These are phyloP conservation scores for Macrocybe gigantea DNA, from an alignment of 768 basidiomycete species.

Conservation along the genomic window DNA sequence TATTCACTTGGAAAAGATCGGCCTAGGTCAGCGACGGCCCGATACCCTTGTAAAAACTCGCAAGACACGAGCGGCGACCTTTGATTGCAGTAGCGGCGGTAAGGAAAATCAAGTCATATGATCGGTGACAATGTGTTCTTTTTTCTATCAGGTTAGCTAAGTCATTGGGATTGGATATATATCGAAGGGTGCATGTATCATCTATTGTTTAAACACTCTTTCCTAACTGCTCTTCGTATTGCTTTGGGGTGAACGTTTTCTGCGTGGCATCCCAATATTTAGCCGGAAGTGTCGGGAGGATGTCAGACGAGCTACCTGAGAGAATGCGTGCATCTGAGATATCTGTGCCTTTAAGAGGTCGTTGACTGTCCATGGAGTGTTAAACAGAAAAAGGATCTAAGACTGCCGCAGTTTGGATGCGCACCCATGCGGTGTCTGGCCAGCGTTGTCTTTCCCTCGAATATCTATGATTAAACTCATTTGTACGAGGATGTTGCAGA, in stretches of 20 bases:
- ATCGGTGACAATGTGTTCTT: not conserved
- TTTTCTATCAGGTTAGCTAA: not conserved
- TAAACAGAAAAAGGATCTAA: not conserved
- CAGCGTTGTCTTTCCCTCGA: conserved; percentile 79
- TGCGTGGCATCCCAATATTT: conserved; percentile 16
- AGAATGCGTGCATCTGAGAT: conserved; percentile 81
- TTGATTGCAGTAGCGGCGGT: not conserved
- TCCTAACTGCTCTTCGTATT: conserved; percentile 41
- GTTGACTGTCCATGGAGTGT: conserved; percentile 48
- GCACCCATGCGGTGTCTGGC: conserved; percentile 65
- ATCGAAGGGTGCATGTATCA: not conserved
- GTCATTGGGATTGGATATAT: too few relatives aligned
- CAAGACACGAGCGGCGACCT: not conserved
- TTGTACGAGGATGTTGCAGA: not conserved
- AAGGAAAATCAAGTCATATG: not conserved
- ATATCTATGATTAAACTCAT: conserved; percentile 37
- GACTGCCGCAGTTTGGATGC: conserved; percentile 11
- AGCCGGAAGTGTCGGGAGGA: not conserved
- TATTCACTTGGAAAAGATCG: too few relatives aligned
- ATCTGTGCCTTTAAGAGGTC: conserved; percentile 71
- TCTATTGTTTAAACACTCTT: not conserved
- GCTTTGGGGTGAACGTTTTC: conserved; percentile 72
- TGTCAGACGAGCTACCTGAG: conserved; percentile 54
- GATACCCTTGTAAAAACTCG: not conserved
- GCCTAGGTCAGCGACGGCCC: not conserved